phyloP scores from a whole-genome alignment of 805 yeast species.

The Blastobotrys chiropterorum region DNA sequence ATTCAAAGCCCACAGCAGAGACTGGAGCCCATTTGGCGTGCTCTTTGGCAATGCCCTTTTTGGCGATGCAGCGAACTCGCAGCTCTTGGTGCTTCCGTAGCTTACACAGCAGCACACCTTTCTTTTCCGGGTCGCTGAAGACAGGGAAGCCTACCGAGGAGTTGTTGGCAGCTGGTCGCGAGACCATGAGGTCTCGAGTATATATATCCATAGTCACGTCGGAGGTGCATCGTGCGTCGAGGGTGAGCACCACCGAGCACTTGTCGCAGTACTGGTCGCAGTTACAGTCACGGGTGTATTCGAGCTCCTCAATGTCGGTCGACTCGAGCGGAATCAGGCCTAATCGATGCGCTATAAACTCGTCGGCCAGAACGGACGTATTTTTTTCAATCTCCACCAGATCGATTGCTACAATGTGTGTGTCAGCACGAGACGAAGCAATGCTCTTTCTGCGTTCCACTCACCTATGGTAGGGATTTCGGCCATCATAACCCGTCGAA shows the following conservation, averaged over 20 bases:
- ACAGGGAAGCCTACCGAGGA: conserved; percentile 73
- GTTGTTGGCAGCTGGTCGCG: conserved; percentile 35
- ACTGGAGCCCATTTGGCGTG: conserved; percentile 99
- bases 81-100: conserved; percentile 89
- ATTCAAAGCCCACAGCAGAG: conserved; percentile 92
- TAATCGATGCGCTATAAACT: conserved; percentile 87
- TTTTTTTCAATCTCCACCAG: conserved; percentile 89
- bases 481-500: conserved; percentile 86
- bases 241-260: conserved; percentile 81
- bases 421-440: conserved; percentile 8
- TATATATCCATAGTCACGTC: conserved; percentile 87
- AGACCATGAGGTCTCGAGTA: conserved; percentile 66
- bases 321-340: conserved; percentile 89
- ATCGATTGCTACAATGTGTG: conserved; percentile 59
- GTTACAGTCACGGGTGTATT: conserved; percentile 85
- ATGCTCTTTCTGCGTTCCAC: too few species aligned
- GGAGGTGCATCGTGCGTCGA: conserved; percentile 83
- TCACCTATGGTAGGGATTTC: conserved; percentile 83
- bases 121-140: conserved; percentile 63
- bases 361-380: conserved; percentile 94
- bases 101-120: conserved; percentile 89
- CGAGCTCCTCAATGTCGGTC: conserved; percentile 72
- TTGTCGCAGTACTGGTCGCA: conserved; percentile 96
- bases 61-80: conserved; percentile 85
- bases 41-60: conserved; percentile 94